Conservation (phyloP, 441 rosid species). For the Populus hybrid region DNA sequence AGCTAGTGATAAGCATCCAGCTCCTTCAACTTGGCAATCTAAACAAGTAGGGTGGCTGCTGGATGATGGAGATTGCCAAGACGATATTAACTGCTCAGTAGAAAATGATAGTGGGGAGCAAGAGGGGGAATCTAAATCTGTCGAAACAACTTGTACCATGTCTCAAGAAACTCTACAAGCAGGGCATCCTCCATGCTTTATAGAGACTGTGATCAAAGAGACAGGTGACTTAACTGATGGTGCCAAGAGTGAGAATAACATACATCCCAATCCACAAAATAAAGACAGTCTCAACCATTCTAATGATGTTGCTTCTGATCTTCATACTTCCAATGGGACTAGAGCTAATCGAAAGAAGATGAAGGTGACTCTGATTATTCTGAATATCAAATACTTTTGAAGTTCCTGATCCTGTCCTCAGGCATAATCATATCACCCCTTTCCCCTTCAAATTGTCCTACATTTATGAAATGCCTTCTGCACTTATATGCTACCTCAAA, state of each 20-base stretch:
- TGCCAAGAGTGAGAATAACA: conserved; percentile 30
- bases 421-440: neutral
- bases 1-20: conserved; percentile 56
- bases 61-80: conserved; percentile 72
- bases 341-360: conserved; percentile 65
- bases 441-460: neutral
- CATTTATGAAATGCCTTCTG: conserved; percentile 1
- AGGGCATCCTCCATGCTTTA: conserved; percentile 23
- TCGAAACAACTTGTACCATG: conserved; percentile 66
- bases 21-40: conserved; percentile 85
- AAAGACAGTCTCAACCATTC: conserved; percentile 28
- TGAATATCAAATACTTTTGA: conserved; percentile 2
- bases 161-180: conserved; percentile 31
- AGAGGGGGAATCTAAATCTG: conserved; percentile 82
- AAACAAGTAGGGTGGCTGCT: conserved; percentile 49
- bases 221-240: conserved; percentile 47
- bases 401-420: neutral
- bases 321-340: conserved; percentile 37
- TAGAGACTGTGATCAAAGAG: conserved; percentile 40
- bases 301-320: conserved; percentile 28
- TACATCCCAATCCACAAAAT: conserved; percentile 14
- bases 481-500: neutral
- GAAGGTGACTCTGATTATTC: conserved; percentile 36
- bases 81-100: conserved; percentile 48
- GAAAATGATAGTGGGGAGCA: conserved; percentile 59